Evolutionary conservation across 495 filamentous ascomycete species (phyloP).

Genomic region (Daldinia loculata): DNA sequence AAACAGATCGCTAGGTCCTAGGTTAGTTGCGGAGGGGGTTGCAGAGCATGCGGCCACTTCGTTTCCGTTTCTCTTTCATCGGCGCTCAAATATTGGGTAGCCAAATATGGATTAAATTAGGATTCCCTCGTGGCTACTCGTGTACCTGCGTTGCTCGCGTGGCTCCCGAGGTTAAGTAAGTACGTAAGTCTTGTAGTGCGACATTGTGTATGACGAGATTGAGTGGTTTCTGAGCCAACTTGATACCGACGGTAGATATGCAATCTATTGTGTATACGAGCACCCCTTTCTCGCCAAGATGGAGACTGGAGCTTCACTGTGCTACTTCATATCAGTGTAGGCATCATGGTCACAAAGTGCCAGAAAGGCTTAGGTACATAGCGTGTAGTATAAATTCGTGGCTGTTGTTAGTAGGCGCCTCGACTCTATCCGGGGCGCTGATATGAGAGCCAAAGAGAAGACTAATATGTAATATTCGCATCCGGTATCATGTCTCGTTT

Average conservation of each 20-base stretch:
- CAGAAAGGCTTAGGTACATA: neutral
- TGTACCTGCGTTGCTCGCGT: slow-evolving; percentile 38
- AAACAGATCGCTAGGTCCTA: slow-evolving; percentile 15
- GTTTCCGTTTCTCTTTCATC: slow-evolving; percentile 21
- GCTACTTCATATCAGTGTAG: neutral
- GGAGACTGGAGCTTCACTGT: neutral
- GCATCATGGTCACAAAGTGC: neutral
- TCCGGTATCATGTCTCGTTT: slow-evolving; percentile 21
- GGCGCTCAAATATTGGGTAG: neutral
- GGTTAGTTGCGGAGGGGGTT: slow-evolving; percentile 9
- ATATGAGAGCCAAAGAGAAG: neutral
- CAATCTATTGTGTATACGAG: neutral
- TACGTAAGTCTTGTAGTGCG: slow-evolving; percentile 17
- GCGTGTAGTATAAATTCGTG: neutral
- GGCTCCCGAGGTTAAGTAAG: slow-evolving; percentile 14
- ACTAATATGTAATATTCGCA: slow-evolving; percentile 5
- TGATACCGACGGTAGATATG: neutral
- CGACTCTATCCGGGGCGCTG: neutral
- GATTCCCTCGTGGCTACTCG: slow-evolving; percentile 34
- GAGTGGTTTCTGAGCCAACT: neutral
- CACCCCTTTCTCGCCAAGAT: neutral
- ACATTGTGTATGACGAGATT: neutral
- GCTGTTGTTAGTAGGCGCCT: neutral
- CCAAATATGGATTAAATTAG: slow-evolving; percentile 26
- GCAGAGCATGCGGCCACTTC: slow-evolving; percentile 33